Conservation (phyloP, 139 green algal genomes). For the Micractinium sp. region DNA sequence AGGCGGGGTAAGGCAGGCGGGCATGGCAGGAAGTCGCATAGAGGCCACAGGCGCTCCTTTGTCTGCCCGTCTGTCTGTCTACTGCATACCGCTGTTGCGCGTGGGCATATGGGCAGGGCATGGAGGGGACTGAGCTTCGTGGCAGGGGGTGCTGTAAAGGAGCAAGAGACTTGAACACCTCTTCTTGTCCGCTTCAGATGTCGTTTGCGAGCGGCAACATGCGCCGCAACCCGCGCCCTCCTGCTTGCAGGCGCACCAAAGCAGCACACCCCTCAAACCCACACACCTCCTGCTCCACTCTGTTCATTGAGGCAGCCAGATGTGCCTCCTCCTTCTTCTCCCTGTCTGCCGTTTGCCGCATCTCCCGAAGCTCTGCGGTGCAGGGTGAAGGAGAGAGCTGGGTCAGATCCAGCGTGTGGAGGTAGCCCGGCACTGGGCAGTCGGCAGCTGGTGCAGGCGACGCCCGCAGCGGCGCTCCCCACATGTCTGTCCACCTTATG, state of each 20-base stretch:
- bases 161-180: too few species aligned
- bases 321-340: constrained; percentile 44
- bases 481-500: too few species aligned
- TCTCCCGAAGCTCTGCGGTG: constrained; percentile 56
- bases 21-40: background rate
- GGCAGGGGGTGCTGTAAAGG: background rate
- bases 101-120: background rate
- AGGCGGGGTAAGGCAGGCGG: background rate
- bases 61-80: too few species aligned
- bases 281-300: constrained; percentile 50
- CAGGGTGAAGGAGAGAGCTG: background rate
- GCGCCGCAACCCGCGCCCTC: too few species aligned
- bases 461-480: too few species aligned
- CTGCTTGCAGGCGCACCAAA: too few species aligned
- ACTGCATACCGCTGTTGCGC: background rate
- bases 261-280: too few species aligned
- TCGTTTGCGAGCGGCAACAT: too few species aligned
- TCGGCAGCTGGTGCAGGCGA: background rate
- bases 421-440: background rate
- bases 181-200: too few species aligned
- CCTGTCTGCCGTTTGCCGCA: constrained; percentile 47
- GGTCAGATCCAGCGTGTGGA: too few species aligned
- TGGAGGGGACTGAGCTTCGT: background rate
- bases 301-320: constrained; percentile 29
- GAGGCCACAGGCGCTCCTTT: too few species aligned